These are phyloP conservation scores for Neopestalotiopsis clavispora DNA, from an alignment of 2,329 filamentous ascomycete species.

Conservation along the genomic window DNA sequence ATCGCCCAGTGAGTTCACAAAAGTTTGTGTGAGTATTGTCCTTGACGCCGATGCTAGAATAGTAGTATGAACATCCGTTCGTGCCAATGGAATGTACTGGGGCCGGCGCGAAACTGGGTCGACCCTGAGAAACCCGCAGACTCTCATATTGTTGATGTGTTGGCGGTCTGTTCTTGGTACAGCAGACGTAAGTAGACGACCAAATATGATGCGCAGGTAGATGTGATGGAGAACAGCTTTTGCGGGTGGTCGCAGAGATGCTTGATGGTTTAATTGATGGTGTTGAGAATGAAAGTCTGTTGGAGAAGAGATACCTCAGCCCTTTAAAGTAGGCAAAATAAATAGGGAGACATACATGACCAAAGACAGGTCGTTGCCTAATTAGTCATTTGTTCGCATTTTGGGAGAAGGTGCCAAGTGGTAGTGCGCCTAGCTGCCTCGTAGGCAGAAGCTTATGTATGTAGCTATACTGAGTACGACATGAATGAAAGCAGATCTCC, in stretches of 20 bases:
- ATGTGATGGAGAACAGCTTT: too few species aligned
- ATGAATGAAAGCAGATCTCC: too few species aligned
- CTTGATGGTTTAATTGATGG: too few species aligned
- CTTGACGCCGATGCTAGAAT: slow-evolving; percentile 15
- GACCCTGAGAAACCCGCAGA: slow-evolving; percentile 3
- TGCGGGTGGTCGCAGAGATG: too few species aligned
- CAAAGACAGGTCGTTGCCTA: neutral
- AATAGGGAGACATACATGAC: neutral
- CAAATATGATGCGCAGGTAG: too few species aligned
- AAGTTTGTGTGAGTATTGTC: slow-evolving; percentile 18
- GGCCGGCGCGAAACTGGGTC: neutral
- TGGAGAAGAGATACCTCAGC: too few species aligned
- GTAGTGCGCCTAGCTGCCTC: neutral
- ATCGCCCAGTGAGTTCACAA: neutral
- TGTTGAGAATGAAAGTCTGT: too few species aligned
- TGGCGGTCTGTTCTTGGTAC: neutral
- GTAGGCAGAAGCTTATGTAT: neutral
- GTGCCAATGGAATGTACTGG: slow-evolving; percentile 11
- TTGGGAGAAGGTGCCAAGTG: neutral
- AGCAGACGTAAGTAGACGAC: too few species aligned
- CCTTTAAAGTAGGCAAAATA: too few species aligned
- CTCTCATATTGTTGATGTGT: neutral
- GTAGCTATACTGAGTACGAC: too few species aligned
- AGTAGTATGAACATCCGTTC: slow-evolving; percentile 11
- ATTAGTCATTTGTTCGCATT: neutral